Evolutionary conservation across 2,329 filamentous ascomycete genomes (phyloP).

Genomic region (Orbilia javanica): DNA sequence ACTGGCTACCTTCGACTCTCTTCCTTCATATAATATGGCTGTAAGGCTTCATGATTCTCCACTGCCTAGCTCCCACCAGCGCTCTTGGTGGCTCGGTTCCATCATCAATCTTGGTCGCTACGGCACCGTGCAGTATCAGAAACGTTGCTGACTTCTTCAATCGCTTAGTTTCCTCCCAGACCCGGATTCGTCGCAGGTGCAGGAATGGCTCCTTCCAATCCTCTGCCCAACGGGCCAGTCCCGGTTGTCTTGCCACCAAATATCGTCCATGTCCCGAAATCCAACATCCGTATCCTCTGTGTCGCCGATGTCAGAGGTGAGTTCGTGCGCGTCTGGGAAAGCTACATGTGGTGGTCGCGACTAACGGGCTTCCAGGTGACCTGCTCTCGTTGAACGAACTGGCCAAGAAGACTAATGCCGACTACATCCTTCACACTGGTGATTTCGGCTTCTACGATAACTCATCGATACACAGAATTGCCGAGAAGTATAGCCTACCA

Average conservation of each 20-base stretch:
- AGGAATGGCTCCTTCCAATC: conserved; percentile 44
- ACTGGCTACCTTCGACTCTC: neutral
- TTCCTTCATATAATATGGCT: conserved; percentile 23
- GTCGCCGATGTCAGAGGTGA: conserved; percentile 80
- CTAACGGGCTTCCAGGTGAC: conserved; percentile 76
- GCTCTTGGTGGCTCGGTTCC: neutral
- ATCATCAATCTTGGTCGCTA: conserved; percentile 5
- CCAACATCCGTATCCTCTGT: conserved; percentile 75
- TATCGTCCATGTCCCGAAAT: conserved; percentile 45
- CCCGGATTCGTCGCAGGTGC: conserved; percentile 27
- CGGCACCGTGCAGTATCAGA: neutral
- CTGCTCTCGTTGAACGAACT: conserved; percentile 95
- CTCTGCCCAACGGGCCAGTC: conserved; percentile 50
- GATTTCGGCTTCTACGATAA: conserved; percentile 99
- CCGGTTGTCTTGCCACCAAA: conserved; percentile 55
- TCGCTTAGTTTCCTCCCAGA: conserved; percentile 38
- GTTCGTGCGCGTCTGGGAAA: conserved; percentile 59
- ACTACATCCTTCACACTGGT: conserved; percentile 98
- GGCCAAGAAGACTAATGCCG: conserved; percentile 91
- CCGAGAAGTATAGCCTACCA: conserved; percentile 82
- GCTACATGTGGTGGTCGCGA: conserved; percentile 21
- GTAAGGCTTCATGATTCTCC: conserved; percentile 37
- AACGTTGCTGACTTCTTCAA: conserved; percentile 17
- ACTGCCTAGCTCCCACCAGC: conserved; percentile 1
- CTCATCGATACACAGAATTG: conserved; percentile 93